These are phyloP conservation scores for Quercus agrifolia DNA, from an alignment of 306 rosid genomes.

Conservation along the genomic window DNA sequence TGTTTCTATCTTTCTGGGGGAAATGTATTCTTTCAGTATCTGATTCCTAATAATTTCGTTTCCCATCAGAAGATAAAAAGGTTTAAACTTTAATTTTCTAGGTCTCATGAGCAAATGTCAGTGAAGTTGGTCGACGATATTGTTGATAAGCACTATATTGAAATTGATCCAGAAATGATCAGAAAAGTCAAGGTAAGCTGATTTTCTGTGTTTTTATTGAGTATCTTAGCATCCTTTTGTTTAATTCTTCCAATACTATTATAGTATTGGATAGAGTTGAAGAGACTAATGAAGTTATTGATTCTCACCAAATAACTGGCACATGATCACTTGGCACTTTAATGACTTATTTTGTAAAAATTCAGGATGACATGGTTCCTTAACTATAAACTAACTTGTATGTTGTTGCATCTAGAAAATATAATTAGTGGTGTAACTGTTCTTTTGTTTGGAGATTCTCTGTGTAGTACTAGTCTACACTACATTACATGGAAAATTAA, in stretches of 20 bases:
- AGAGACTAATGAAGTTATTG: not conserved
- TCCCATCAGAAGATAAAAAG: not conserved
- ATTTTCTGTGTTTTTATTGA: conserved; percentile 6
- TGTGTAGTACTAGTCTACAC: not conserved
- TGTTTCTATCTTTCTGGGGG: not conserved
- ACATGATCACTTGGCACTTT: too few relatives aligned
- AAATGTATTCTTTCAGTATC: not conserved
- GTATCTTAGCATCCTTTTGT: conserved; percentile 3
- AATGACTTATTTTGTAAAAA: too few relatives aligned
- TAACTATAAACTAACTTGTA: too few relatives aligned
- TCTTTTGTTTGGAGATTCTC: conserved; percentile 2
- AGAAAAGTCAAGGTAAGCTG: conserved; percentile 63
- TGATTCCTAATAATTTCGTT: not conserved
- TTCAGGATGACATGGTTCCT: too few relatives aligned
- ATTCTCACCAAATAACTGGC: not conserved
- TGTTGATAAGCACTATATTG: conserved; percentile 76
- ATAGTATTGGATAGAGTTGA: not conserved
- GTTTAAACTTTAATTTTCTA: conserved; percentile 1
- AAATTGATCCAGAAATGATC: conserved; percentile 62
- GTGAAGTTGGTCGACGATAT: conserved; percentile 77
- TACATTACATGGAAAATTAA: not conserved
- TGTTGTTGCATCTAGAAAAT: not conserved
- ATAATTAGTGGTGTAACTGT: not conserved
- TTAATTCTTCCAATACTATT: conserved; percentile 15
- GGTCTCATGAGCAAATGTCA: conserved; percentile 95